These are phyloP conservation scores for Tylopilus subfusipes DNA, from an alignment of 768 basidiomycete species.

Conservation along the genomic window DNA sequence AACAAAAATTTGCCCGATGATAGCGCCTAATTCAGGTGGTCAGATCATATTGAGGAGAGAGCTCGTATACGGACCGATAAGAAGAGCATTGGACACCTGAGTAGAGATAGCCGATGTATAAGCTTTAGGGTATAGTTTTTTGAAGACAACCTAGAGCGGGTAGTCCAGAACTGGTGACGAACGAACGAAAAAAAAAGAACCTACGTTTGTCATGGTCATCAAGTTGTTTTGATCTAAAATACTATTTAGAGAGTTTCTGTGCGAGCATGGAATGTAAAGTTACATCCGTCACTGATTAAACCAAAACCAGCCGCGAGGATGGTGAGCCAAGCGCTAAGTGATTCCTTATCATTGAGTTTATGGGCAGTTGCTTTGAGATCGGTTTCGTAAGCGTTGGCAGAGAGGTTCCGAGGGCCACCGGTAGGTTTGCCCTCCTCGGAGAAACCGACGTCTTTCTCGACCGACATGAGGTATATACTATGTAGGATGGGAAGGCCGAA, in stretches of 20 bases:
- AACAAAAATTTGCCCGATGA: constrained; percentile 58
- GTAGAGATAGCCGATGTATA: constrained; percentile 65
- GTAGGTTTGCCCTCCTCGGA: constrained; percentile 7
- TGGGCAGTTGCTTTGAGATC: constrained; percentile 23
- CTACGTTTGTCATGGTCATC: constrained; percentile 66
- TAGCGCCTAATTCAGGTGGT: constrained; percentile 42
- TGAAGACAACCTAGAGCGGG: constrained; percentile 55
- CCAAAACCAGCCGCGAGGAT: constrained; percentile 64
- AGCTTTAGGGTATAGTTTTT: constrained; percentile 54
- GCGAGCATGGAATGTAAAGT: constrained; percentile 11
- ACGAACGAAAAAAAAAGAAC: constrained; percentile 6
- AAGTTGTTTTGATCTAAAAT: constrained; percentile 62
- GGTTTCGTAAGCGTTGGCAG: constrained; percentile 23
- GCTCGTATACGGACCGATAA: constrained; percentile 49
- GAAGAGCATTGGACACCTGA: constrained; percentile 64
- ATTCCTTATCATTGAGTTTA: constrained; percentile 36
- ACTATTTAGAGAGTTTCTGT: constrained; percentile 4
- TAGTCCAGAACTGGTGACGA: constrained; percentile 5
- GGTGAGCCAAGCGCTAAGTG: constrained; percentile 57
- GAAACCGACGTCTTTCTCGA: constrained; percentile 13
- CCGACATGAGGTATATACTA: constrained; percentile 19
- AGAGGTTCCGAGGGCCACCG: constrained; percentile 12
- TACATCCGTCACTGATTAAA: constrained; percentile 61
- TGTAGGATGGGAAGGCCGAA: background rate
- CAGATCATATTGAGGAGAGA: background rate